A percentile compares a stretch with the other conserved stretches of the same genome.
phyloP scores from a whole-genome alignment of 176 grass and related monocot species.

The Saccharum spontaneum region DNA sequence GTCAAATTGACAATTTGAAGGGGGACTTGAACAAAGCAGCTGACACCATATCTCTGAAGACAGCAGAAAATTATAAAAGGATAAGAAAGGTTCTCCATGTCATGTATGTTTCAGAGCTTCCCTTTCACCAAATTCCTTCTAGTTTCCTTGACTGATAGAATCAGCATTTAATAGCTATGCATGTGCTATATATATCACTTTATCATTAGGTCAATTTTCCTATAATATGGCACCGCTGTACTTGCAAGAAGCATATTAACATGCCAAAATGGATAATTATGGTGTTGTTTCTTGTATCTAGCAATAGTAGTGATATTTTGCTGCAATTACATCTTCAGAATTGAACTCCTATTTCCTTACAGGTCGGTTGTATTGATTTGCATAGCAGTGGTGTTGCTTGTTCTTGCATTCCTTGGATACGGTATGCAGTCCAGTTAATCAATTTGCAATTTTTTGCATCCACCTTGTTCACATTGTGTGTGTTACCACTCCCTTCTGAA shows the following conservation, averaged over 20 bases:
- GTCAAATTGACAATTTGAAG: conserved; percentile 77
- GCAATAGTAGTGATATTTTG: conserved; percentile 10
- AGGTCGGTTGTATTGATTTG: conserved; percentile 60
- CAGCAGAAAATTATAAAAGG: conserved; percentile 70
- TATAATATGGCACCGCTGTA: conserved; percentile 3
- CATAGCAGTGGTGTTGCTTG: conserved; percentile 69
- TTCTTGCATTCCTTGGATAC: conserved; percentile 79
- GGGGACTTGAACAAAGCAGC: conserved; percentile 72
- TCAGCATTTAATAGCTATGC: neutral
- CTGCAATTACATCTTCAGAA: conserved; percentile 4
- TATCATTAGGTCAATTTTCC: neutral
- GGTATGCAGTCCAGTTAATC: conserved; percentile 48
- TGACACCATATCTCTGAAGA: conserved; percentile 69
- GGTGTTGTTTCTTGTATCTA: neutral
- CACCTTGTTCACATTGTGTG: neutral
- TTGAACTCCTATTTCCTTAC: conserved; percentile 33
- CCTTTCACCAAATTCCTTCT: conserved; percentile 1
- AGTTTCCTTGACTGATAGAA: neutral
- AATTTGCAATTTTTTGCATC: neutral
- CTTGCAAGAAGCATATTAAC: neutral
- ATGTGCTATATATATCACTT: neutral
- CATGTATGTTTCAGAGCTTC: conserved; percentile 49
- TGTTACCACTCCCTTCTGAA: conserved; percentile 15
- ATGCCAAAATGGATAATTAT: conserved; percentile 8
- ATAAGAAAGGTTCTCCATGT: conserved; percentile 65